Evolutionary conservation across 108 stramenopile species (phyloP).

Genomic region (Cyclotella baltica): DNA sequence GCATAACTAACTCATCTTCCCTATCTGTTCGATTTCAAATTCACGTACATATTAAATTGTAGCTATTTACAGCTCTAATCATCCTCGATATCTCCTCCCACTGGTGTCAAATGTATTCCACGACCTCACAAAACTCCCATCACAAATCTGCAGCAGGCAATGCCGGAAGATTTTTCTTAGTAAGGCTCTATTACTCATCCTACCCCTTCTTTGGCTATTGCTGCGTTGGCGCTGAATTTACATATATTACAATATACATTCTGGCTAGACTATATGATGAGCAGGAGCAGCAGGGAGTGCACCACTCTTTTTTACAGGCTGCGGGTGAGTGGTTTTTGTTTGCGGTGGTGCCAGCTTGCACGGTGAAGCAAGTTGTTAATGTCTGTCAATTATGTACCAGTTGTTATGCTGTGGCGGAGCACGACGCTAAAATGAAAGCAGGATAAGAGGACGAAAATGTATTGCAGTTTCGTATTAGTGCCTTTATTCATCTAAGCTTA

Average conservation of each 20-base stretch:
- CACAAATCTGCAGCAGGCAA: constrained; percentile 95
- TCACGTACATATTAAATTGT: background rate
- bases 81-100: constrained; percentile 87
- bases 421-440: constrained; percentile 70
- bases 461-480: too few relatives aligned
- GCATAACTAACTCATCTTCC: background rate
- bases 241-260: constrained; percentile 73
- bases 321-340: constrained; percentile 47
- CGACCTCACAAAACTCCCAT: constrained; percentile 74
- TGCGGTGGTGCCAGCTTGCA: constrained; percentile 73
- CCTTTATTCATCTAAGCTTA: too few relatives aligned
- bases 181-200: constrained; percentile 92
- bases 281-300: background rate
- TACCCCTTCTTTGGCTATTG: constrained; percentile 96
- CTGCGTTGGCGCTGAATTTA: constrained; percentile 95
- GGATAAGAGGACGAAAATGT: too few relatives aligned
- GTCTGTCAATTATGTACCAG: constrained; percentile 83
- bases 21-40: background rate
- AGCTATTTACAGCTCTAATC: constrained; percentile 65
- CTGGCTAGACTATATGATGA: constrained; percentile 26
- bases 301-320: constrained; percentile 25
- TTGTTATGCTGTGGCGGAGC: constrained; percentile 82
- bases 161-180: constrained; percentile 83
- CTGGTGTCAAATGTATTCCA: constrained; percentile 96
- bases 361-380: constrained; percentile 87